phyloP scores from a whole-genome alignment of 1,284 basidiomycete genomes.

The Amylostereum chailletii region DNA sequence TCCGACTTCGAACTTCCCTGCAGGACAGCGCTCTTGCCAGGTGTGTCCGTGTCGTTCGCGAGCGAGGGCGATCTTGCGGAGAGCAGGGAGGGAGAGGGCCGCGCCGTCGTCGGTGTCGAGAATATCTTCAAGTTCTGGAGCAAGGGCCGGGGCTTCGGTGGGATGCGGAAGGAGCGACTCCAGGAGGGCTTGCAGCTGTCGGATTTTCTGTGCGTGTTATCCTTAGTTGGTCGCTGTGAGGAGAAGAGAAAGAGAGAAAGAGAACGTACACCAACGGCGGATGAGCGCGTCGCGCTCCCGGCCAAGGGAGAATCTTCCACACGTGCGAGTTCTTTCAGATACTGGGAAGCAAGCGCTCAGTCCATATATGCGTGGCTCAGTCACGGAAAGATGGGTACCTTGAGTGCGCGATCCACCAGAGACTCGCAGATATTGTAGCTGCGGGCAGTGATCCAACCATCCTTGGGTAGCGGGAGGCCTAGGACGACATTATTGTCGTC shows the following conservation, averaged over 20 bases:
- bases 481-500: slow-evolving; percentile 35
- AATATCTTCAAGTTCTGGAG: slow-evolving; percentile 20
- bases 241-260: not conserved
- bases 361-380: not conserved
- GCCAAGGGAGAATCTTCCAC: slow-evolving; percentile 4
- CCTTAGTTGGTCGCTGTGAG: not conserved
- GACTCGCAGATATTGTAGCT: slow-evolving; percentile 38
- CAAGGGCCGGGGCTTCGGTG: slow-evolving; percentile 21
- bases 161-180: slow-evolving; percentile 29
- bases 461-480: slow-evolving; percentile 35
- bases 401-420: slow-evolving; percentile 26
- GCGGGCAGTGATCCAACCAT: slow-evolving; percentile 28
- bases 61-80: slow-evolving; percentile 30
- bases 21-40: slow-evolving; percentile 32
- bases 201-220: slow-evolving; percentile 14
- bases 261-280: slow-evolving; percentile 3
- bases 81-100: slow-evolving; percentile 25
- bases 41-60: slow-evolving; percentile 28
- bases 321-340: slow-evolving; percentile 8
- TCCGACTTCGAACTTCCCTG: slow-evolving; percentile 32
- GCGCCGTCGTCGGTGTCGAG: slow-evolving; percentile 23
- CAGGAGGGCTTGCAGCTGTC: slow-evolving; percentile 23
- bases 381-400: slow-evolving; percentile 17
- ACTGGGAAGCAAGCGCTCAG: slow-evolving; percentile 4
- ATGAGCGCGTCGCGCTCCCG: not conserved